These are phyloP conservation scores for Nitzschia sp. DNA, from an alignment of 108 stramenopile genomes.

Conservation along the genomic window DNA sequence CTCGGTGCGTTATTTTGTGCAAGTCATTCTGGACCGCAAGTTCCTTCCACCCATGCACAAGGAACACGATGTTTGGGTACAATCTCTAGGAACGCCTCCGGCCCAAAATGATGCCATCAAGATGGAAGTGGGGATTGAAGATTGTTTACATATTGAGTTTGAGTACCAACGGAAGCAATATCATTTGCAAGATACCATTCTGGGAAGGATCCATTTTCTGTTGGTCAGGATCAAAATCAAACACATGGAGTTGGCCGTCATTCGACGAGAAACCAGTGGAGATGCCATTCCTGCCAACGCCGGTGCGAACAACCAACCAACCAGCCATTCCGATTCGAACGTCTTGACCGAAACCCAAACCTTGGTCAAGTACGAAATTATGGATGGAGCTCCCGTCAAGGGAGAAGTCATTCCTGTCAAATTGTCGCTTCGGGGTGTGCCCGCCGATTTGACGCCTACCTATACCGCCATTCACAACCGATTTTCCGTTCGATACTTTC, in stretches of 20 bases:
- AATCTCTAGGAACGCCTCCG: conserved; percentile 74
- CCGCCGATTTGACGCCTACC: conserved; percentile 98
- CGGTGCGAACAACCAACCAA: conserved; percentile 10
- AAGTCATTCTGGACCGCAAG: conserved; percentile 85
- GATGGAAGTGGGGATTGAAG: conserved; percentile 99
- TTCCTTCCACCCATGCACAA: conserved; percentile 80
- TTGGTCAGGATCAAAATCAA: conserved; percentile 98
- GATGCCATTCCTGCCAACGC: conserved; percentile 63
- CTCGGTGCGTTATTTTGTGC: conserved; percentile 93
- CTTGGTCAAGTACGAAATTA: conserved; percentile 96
- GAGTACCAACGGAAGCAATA: conserved; percentile 92
- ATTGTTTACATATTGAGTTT: conserved; percentile 99
- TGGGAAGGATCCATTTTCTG: conserved; percentile 96
- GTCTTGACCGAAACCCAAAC: conserved; percentile 96
- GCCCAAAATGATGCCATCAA: conserved; percentile 83
- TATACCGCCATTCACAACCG: conserved; percentile 91
- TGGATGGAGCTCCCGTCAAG: conserved; percentile 99
- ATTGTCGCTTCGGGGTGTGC: conserved; percentile 84
- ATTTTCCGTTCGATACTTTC: conserved; percentile 95
- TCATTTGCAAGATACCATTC: conserved; percentile 93
- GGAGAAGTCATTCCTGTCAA: conserved; percentile 89
- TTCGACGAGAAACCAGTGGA: conserved; percentile 93
- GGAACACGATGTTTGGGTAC: conserved; percentile 93
- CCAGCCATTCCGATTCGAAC: conserved; percentile 46
- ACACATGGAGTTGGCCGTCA: conserved; percentile 98